phyloP scores from a whole-genome alignment of 2,329 filamentous ascomycete species.

The Fusarium sp. region DNA sequence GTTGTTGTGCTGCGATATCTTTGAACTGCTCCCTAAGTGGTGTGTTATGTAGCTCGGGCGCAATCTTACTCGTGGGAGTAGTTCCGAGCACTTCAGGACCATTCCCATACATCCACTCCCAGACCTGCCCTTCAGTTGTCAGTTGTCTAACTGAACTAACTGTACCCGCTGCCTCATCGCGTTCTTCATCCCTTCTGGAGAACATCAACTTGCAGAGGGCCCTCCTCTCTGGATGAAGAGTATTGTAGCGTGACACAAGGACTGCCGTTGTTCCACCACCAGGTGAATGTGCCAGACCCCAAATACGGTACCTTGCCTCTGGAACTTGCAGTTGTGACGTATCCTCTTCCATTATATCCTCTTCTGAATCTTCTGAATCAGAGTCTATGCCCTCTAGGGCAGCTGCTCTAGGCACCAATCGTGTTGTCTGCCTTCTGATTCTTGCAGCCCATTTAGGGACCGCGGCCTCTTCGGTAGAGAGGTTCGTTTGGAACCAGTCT shows the following conservation, averaged over 20 bases:
- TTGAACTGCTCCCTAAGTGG: constrained; percentile 55
- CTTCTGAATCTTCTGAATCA: constrained; percentile 50
- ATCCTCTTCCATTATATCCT: constrained; percentile 50
- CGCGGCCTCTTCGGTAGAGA: constrained; percentile 45
- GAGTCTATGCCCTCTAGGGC: constrained; percentile 55
- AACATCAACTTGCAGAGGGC: constrained; percentile 55
- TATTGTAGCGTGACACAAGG: constrained; percentile 62
- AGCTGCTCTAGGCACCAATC: constrained; percentile 59
- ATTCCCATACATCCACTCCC: constrained; percentile 71
- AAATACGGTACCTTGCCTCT: constrained; percentile 63
- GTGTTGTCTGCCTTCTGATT: constrained; percentile 58
- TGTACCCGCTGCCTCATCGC: constrained; percentile 2
- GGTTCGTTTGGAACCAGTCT: constrained; percentile 67
- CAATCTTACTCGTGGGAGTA: constrained; percentile 41
- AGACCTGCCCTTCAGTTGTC: constrained; percentile 66
- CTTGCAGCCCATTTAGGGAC: constrained; percentile 61
- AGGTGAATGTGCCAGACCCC: constrained; percentile 65
- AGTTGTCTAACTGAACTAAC: constrained; percentile 22
- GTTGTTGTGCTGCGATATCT: constrained; percentile 52
- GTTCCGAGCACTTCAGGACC: constrained; percentile 60
- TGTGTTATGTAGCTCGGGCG: constrained; percentile 30
- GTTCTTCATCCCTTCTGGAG: constrained; percentile 46
- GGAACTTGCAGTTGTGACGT: constrained; percentile 57
- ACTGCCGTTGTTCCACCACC: constrained; percentile 64
- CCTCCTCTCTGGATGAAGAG: constrained; percentile 60